Conservation (phyloP, 352 stramenopile genomes). For the Phytophthora meadii region DNA sequence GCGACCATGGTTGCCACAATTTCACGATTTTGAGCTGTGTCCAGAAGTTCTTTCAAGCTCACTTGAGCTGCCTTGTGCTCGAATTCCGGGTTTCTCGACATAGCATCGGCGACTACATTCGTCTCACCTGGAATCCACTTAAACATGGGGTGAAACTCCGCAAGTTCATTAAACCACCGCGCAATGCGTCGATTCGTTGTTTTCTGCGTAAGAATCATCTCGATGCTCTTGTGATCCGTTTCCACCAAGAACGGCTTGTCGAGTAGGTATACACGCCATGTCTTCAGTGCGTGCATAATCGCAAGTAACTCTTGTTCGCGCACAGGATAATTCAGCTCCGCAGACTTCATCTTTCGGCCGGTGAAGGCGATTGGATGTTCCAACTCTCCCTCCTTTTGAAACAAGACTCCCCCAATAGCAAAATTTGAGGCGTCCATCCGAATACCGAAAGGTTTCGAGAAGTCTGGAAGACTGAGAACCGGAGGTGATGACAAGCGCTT, state of each 20-base stretch:
- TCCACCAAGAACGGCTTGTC: conserved; percentile 13
- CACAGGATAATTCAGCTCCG: not conserved
- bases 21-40: conserved; percentile 5
- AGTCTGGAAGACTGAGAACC: too few species aligned
- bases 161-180: conserved; percentile 27
- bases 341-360: conserved; percentile 6
- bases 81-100: conserved; percentile 7
- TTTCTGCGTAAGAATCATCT: conserved; percentile 25
- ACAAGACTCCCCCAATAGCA: not conserved
- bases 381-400: conserved; percentile 9
- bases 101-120: conserved; percentile 1
- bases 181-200: conserved; percentile 16
- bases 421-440: conserved; percentile 2
- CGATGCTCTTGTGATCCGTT: conserved; percentile 29
- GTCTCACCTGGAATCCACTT: conserved; percentile 18
- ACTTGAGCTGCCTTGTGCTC: conserved; percentile 17
- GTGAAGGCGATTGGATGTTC: conserved; percentile 9
- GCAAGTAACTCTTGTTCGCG: not conserved
- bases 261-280: conserved; percentile 17
- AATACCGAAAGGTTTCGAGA: too few species aligned
- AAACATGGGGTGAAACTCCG: conserved; percentile 14
- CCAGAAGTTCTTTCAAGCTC: conserved; percentile 13
- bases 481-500: too few species aligned
- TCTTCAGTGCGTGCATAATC: not conserved
- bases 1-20: conserved; percentile 1